Evolutionary conservation across 352 stramenopile species (phyloP).

Genomic region (Globisporangium canariense): DNA sequence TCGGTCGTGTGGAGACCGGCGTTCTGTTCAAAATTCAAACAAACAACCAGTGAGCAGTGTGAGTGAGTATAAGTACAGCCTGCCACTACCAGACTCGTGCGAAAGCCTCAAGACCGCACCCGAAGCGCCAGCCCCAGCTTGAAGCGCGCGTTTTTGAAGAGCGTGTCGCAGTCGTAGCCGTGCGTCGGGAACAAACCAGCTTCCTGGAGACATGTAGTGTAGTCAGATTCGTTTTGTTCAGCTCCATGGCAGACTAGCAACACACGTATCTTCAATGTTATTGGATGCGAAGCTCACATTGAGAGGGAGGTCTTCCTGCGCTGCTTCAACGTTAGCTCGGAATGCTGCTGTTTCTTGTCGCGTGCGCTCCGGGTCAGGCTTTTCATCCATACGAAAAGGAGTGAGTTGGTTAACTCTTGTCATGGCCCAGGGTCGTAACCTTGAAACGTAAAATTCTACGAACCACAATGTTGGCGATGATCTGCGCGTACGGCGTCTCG

Average conservation of each 20-base stretch:
- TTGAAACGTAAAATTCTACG: constrained; percentile 1
- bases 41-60: too few species aligned
- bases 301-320: constrained; percentile 50
- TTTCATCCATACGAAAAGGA: neutral
- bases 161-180: constrained; percentile 69
- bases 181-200: constrained; percentile 65
- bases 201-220: constrained; percentile 31
- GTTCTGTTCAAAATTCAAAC: constrained; percentile 19
- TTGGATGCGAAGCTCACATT: constrained; percentile 25
- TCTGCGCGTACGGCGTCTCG: constrained; percentile 65
- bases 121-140: constrained; percentile 71
- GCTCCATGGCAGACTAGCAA: neutral
- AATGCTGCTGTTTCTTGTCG: constrained; percentile 72
- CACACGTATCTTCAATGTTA: neutral
- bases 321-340: constrained; percentile 58
- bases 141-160: constrained; percentile 83
- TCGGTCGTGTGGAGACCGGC: constrained; percentile 64
- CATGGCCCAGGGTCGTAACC: too few species aligned
- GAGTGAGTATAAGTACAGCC: too few species aligned
- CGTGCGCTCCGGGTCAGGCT: constrained; percentile 62
- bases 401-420: neutral
- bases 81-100: too few species aligned
- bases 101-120: constrained; percentile 20
- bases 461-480: constrained; percentile 54
- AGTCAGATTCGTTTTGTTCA: neutral